These are phyloP conservation scores for Diatrype stigma DNA, from an alignment of 2,329 filamentous ascomycete species.

Conservation along the genomic window DNA sequence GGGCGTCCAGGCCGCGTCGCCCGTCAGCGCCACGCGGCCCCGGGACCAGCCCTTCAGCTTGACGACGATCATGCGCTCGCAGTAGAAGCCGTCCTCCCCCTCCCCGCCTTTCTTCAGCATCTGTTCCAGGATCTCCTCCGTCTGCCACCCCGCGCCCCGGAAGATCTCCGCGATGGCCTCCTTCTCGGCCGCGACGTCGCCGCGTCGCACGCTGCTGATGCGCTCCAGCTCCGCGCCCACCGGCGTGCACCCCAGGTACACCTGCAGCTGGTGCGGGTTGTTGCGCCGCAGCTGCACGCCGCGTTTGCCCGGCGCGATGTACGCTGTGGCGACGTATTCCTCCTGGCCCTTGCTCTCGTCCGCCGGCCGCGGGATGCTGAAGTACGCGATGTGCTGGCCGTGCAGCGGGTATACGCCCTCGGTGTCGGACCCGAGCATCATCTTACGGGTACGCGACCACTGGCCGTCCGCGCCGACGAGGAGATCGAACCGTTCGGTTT, in stretches of 20 bases:
- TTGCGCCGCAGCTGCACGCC: slow-evolving; percentile 38
- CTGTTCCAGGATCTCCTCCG: slow-evolving; percentile 35
- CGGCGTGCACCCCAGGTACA: slow-evolving; percentile 30
- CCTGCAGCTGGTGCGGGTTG: slow-evolving; percentile 31
- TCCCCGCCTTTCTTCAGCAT: too few relatives aligned
- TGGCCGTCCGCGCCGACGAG: slow-evolving; percentile 54
- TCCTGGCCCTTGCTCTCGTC: slow-evolving; percentile 29
- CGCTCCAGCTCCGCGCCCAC: not conserved
- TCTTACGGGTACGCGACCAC: slow-evolving; percentile 42
- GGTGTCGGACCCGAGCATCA: slow-evolving; percentile 29
- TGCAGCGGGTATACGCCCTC: slow-evolving; percentile 19
- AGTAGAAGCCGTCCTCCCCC: slow-evolving; percentile 45
- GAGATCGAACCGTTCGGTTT: slow-evolving; percentile 43
- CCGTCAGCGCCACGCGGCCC: slow-evolving; percentile 43
- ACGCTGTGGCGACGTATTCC: slow-evolving; percentile 33
- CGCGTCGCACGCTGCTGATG: slow-evolving; percentile 21
- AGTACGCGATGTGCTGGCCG: slow-evolving; percentile 28
- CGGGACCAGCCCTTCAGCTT: slow-evolving; percentile 33
- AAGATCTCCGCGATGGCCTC: slow-evolving; percentile 34
- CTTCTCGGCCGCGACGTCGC: slow-evolving; percentile 35
- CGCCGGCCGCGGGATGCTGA: slow-evolving; percentile 29
- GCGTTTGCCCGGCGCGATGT: slow-evolving; percentile 30
- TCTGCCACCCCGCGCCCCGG: slow-evolving; percentile 41
- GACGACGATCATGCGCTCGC: slow-evolving; percentile 39
- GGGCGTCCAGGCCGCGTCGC: slow-evolving; percentile 45